These are phyloP conservation scores for Ophiosphaerella korrae DNA, from an alignment of 2,329 filamentous ascomycete genomes.

Conservation along the genomic window DNA sequence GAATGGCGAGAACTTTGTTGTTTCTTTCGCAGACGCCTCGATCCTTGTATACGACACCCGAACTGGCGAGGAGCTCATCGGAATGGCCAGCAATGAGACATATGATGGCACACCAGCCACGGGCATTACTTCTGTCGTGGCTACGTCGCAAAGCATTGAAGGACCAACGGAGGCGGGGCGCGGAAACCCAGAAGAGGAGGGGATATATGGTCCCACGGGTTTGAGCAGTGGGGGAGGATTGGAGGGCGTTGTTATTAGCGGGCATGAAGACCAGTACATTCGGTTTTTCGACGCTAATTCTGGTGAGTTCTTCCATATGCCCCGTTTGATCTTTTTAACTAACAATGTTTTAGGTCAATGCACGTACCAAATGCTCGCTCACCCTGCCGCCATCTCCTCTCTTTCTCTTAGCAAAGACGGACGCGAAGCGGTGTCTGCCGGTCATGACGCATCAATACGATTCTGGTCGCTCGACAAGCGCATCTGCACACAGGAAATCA, in stretches of 20 bases:
- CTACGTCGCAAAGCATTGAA: slow-evolving; percentile 82
- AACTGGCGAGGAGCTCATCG: slow-evolving; percentile 86
- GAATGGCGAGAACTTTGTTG: slow-evolving; percentile 86
- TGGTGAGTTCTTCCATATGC: slow-evolving; percentile 67
- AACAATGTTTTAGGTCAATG: slow-evolving; percentile 78
- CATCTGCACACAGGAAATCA: slow-evolving; percentile 93
- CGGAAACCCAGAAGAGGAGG: slow-evolving; percentile 72
- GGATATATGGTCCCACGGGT: slow-evolving; percentile 80
- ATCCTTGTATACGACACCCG: slow-evolving; percentile 92
- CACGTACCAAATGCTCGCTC: slow-evolving; percentile 98
- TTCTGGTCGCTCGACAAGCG: slow-evolving; percentile 98
- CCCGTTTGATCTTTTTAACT: neutral
- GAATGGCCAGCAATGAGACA: slow-evolving; percentile 92
- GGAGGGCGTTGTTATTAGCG: slow-evolving; percentile 92
- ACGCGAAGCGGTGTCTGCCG: slow-evolving; percentile 90
- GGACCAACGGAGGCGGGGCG: slow-evolving; percentile 65
- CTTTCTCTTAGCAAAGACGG: slow-evolving; percentile 92
- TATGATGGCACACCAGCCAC: slow-evolving; percentile 86
- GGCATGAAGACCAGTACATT: slow-evolving; percentile 95
- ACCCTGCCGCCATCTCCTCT: slow-evolving; percentile 89
- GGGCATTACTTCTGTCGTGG: slow-evolving; percentile 87
- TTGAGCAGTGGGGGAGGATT: slow-evolving; percentile 73
- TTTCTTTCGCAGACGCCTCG: slow-evolving; percentile 87
- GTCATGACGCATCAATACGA: slow-evolving; percentile 91
- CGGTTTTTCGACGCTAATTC: slow-evolving; percentile 98